Evolutionary conservation across 768 basidiomycete species (phyloP).

Genomic region (Boletus vermiculosoides): DNA sequence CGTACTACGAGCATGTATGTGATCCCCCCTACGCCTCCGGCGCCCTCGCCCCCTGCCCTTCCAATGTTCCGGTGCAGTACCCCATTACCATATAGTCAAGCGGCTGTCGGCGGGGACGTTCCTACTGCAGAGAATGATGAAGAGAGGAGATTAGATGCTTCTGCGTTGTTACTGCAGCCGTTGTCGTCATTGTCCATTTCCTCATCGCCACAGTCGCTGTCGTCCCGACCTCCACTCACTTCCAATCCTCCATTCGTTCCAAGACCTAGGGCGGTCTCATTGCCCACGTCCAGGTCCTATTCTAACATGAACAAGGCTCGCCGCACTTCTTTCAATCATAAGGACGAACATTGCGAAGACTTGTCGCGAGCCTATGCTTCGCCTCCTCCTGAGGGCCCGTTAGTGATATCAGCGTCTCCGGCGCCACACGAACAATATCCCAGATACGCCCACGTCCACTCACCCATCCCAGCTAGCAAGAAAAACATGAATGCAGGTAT

Average conservation of each 20-base stretch:
- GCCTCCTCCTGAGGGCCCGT: constrained; percentile 30
- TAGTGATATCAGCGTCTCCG: constrained; percentile 17
- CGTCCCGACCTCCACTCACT: constrained; percentile 12
- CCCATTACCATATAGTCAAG: constrained; percentile 28
- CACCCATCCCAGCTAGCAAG: constrained; percentile 14
- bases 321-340: constrained; percentile 15
- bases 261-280: constrained; percentile 27
- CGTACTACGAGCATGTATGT: constrained; percentile 33
- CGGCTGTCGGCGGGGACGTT: constrained; percentile 3
- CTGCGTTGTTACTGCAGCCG: constrained; percentile 31
- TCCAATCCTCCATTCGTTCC: constrained; percentile 14
- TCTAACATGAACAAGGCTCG: constrained; percentile 8
- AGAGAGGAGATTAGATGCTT: constrained; percentile 17
- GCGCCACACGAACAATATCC: constrained; percentile 25
- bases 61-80: constrained; percentile 26
- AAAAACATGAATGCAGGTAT: constrained; percentile 13
- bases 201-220: constrained; percentile 5
- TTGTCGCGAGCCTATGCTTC: constrained; percentile 31
- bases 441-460: constrained; percentile 30
- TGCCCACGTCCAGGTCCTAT: constrained; percentile 15
- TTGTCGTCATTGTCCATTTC: constrained; percentile 18
- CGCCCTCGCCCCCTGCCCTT: constrained; percentile 9
- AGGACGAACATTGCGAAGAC: constrained; percentile 26
- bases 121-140: not conserved
- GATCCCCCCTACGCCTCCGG: constrained; percentile 2